Base-by-base conservation (phyloP, 345 rosid species). In the Euphorbia pulcherrima region DNA sequence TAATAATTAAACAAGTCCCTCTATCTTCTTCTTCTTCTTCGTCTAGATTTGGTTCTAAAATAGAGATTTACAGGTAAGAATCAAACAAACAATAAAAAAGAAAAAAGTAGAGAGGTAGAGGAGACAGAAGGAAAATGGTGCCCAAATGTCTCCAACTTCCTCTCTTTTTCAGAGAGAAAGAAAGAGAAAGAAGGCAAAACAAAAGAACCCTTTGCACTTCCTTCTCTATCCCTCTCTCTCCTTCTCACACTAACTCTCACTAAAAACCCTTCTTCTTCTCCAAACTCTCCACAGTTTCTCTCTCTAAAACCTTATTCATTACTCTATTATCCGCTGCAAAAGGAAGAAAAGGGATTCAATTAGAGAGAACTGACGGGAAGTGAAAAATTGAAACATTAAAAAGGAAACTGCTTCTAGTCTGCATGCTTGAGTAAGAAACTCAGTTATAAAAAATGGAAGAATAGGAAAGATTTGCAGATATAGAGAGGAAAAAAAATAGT, bases 191-290 rank as follows among this genome's bases (percentile, higher is more conserved):
- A 68, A 80, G 75, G 84, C 84, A 14, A 47, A 13, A 30, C 26
- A 27, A 24, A n/a, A 64, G 6, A 24, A 44, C 26, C 79, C 85
- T 77, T 75, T 30, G 86, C 92, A 68, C 90, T 75, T 84, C 87
- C 80, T 89, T 89, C 96, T 89, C 92, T 81, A 83, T 75, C 96
- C 78, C 83, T 85, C 96, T 86, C 84, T 82, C 80, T 69, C 67
- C n/a, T n/a, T 68, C 51, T 30, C 6, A 29, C 24, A 6, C n/a
- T n/a, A n/a, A n/a, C n/a, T n/a, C n/a, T n/a, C n/a, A n/a, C n/a
- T n/a, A n/a, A n/a, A n/a, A n/a, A 33, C 37, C 37, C 37, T 33
- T 7, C 37, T 33, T 7, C 37, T 33, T 7, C 37, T 33, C 7
- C 37, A 2, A 33, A 33, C 7, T 33, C 37, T 33, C 7, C 37